Percentiles rank a stretch among this genome's conserved stretches.
phyloP scores from a whole-genome alignment of 2,329 filamentous ascomycete species.

The Ceratocystis variospora region DNA sequence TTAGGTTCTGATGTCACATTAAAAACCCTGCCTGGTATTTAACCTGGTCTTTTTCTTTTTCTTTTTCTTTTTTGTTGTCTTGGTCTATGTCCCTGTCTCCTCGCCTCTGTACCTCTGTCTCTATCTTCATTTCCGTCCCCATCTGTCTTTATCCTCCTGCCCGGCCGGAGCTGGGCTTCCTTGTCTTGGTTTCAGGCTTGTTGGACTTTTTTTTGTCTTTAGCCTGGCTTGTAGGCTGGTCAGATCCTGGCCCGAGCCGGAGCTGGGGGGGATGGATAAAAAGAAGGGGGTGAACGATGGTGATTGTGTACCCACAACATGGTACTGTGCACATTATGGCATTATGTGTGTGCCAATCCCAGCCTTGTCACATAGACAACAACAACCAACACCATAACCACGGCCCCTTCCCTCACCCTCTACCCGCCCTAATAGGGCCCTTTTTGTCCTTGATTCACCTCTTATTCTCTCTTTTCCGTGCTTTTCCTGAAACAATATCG shows the following conservation, averaged over 20 bases:
- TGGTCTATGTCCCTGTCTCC: not conserved
- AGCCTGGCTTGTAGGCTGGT: too few relatives aligned
- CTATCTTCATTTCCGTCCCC: too few relatives aligned
- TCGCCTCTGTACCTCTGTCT: too few relatives aligned
- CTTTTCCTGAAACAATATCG: slow-evolving; percentile 1
- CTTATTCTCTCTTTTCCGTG: not conserved
- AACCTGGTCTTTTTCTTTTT: not conserved
- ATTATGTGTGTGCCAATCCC: too few relatives aligned
- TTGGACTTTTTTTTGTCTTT: too few relatives aligned
- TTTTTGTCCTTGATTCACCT: not conserved
- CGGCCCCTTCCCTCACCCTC: not conserved
- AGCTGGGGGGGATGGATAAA: not conserved
- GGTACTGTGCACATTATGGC: not conserved
- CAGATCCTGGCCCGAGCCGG: too few relatives aligned
- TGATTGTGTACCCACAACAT: not conserved
- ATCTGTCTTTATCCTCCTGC: not conserved
- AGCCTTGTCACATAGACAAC: too few relatives aligned
- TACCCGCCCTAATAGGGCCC: not conserved
- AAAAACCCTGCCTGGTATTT: not conserved
- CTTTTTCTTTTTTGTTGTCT: not conserved
- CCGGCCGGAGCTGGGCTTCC: not conserved
- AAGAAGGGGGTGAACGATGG: not conserved
- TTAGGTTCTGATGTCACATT: not conserved
- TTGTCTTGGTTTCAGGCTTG: not conserved
- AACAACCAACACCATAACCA: not conserved